Evolutionary conservation across 2,329 filamentous ascomycete species (phyloP), one percentile per base, ranked within the genome.

Genomic region (Alternaria sp.): DNA sequence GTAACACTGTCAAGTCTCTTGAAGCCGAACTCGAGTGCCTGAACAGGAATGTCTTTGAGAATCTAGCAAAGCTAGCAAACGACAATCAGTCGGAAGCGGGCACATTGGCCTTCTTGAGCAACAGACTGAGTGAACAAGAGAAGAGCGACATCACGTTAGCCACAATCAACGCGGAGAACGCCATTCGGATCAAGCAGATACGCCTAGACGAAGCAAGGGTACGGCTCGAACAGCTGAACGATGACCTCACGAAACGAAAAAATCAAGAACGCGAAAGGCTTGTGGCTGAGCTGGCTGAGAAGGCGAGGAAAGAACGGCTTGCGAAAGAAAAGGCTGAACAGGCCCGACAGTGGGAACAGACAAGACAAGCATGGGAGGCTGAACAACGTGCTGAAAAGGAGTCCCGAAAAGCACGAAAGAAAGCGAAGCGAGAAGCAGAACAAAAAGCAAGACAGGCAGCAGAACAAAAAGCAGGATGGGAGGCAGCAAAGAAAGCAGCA

Each of bases 71-170:
- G 11, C 4, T 36, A 2, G 30, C 49, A 15, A 36, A 5, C 32
- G 32, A 36, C 4, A 36, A 5, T 5, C 32, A 3, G 32, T 36
- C 32, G 0, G 4, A 36, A n/a, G 2, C 4, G 32, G 32, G 15
- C 32, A 36, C 4, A 10, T 36, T 3, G 1, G 32, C 32, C 32
- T 36, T 36, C 32, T 32, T 61, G 19, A 46, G 23, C 3, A 36
- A 45, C 4, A 21, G 52, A 46, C 28, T 61, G 17, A 57, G 51
- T n/a, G 59, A 57, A 4, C 12, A 56, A 15, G 59, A 61, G 32
- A 61, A 57, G 59, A 40, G 13, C 21, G 59, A 46, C 13, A 28
- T 57, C 26, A 61, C 25, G 2, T 9, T 44, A 5, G 28, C 26
- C 19, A 55, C 28, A 2, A 26, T 47, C 6, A 26, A 60, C 9